phyloP scores from a whole-genome alignment of 306 rosid species.

The Malus fusca region DNA sequence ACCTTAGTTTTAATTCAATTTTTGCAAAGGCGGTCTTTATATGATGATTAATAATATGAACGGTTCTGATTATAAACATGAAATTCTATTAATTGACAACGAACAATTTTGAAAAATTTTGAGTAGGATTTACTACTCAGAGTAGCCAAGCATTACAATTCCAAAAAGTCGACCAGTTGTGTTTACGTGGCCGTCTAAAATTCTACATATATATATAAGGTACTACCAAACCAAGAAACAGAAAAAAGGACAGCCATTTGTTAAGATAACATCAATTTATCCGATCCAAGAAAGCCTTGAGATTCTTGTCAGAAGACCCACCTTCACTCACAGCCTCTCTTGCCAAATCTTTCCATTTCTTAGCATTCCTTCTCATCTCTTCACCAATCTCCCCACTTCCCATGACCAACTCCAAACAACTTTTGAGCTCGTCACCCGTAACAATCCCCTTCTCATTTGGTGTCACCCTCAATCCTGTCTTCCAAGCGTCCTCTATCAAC shows the following conservation, averaged over 20 bases:
- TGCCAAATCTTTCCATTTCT: slow-evolving; percentile 27
- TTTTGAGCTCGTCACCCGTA: slow-evolving; percentile 13
- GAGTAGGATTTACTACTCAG: no score
- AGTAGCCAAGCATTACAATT: no score
- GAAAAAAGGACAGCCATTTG: neutral
- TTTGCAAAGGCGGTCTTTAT: no score
- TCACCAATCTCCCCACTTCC: slow-evolving; percentile 2
- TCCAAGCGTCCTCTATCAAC: slow-evolving; percentile 29
- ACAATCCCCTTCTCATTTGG: slow-evolving; percentile 13
- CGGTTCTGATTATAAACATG: no score
- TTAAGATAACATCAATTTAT: neutral
- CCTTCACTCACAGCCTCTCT: slow-evolving; percentile 19
- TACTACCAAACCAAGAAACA: no score
- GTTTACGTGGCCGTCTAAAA: neutral
- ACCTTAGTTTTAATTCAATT: no score
- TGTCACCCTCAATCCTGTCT: slow-evolving; percentile 21
- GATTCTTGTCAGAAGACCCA: slow-evolving; percentile 23
- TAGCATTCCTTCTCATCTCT: slow-evolving; percentile 16
- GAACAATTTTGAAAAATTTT: no score
- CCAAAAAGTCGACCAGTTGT: neutral
- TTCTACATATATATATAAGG: no score
- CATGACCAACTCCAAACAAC: slow-evolving; percentile 31
- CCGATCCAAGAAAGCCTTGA: slow-evolving; percentile 18
- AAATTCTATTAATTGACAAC: no score
- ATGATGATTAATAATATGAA: no score